phyloP scores from a whole-genome alignment of 305 asterid species.

The Fraxinus sp. region DNA sequence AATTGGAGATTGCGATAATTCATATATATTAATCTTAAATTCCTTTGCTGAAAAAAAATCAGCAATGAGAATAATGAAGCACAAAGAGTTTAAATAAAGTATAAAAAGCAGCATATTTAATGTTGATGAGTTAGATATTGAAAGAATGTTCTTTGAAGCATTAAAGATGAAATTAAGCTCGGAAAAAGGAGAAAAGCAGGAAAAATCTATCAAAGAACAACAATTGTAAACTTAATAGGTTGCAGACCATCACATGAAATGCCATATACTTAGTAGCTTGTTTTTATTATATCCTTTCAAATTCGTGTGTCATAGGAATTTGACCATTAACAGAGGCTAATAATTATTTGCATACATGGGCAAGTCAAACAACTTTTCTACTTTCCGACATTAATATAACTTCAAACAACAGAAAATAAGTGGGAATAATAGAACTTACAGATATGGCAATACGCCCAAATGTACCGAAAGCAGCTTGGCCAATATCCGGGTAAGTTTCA shows the following conservation, averaged over 20 bases:
- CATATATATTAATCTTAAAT: background rate
- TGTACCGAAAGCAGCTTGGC: slow-evolving; percentile 93
- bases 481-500: slow-evolving; percentile 91
- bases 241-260: background rate
- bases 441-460: slow-evolving; percentile 74
- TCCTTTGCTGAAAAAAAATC: background rate
- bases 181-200: background rate
- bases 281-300: background rate
- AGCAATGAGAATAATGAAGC: background rate
- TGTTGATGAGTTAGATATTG: background rate
- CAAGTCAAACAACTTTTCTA: background rate
- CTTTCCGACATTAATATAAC: background rate
- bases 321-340: background rate
- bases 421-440: slow-evolving; percentile 42
- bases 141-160: background rate
- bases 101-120: background rate
- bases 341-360: background rate
- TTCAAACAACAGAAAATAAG: background rate
- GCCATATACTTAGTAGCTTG: background rate
- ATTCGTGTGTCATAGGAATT: background rate
- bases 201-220: background rate
- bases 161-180: background rate
- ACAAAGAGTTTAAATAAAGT: background rate
- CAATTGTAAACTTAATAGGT: background rate
- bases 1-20: background rate